Percentiles rank a stretch among this genome's conserved stretches.
phyloP scores from a whole-genome alignment of 176 grass and related monocot species.

The Carex littledalei region DNA sequence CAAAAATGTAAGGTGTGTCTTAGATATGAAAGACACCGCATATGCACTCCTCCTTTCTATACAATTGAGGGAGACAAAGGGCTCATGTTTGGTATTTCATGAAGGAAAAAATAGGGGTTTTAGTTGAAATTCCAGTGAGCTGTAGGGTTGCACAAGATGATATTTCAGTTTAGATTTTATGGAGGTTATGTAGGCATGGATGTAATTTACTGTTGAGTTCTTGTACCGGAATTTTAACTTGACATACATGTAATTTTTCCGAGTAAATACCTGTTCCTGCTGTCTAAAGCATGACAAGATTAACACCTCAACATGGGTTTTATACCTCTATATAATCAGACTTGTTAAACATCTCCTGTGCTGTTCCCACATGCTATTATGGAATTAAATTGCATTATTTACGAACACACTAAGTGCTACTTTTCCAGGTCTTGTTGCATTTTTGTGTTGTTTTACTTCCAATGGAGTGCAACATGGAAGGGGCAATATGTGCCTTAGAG shows the following conservation, averaged over 20 bases:
- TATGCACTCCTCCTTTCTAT: neutral
- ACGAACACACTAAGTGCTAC: neutral
- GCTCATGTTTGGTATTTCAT: neutral
- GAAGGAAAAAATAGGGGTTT: neutral
- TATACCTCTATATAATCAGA: neutral
- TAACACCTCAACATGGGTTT: neutral
- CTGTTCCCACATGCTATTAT: conserved; percentile 19
- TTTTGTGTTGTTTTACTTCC: neutral
- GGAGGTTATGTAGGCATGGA: neutral
- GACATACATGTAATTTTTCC: neutral
- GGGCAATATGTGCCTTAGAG: conserved; percentile 58
- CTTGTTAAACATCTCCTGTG: neutral
- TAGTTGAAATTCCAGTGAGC: neutral
- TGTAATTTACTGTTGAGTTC: neutral
- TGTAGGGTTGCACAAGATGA: neutral
- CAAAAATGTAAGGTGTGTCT: neutral
- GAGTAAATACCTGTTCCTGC: neutral
- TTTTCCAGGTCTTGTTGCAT: neutral
- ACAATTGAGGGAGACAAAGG: neutral
- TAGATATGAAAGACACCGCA: too few species aligned
- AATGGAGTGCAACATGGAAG: conserved; percentile 64
- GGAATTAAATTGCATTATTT: neutral
- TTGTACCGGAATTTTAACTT: neutral
- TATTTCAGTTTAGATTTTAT: neutral
- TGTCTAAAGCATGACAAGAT: neutral